Evolutionary conservation across 768 basidiomycete genomes (phyloP).

Genomic region (Podaxis sp.): DNA sequence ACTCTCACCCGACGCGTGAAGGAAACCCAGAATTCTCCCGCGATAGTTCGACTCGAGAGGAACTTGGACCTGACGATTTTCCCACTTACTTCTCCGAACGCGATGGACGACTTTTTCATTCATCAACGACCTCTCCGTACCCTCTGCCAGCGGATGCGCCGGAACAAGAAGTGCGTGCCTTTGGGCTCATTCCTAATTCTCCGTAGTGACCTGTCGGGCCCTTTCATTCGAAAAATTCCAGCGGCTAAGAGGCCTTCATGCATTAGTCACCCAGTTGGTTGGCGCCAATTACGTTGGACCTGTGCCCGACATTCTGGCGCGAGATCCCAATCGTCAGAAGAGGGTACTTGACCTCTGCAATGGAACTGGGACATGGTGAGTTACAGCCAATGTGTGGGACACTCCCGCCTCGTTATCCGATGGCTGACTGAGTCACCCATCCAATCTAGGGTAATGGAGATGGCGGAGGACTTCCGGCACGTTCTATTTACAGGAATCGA

Average conservation of each 20-base stretch:
- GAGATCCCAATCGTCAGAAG: constrained; percentile 38
- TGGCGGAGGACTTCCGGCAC: constrained; percentile 65
- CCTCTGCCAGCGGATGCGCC: constrained; percentile 70
- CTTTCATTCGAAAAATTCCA: constrained; percentile 25
- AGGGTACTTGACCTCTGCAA: constrained; percentile 75
- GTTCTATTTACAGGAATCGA: constrained; percentile 72
- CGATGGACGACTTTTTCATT: constrained; percentile 66
- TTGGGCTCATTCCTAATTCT: not conserved
- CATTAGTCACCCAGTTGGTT: constrained; percentile 46
- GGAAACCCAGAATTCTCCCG: not conserved
- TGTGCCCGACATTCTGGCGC: constrained; percentile 49
- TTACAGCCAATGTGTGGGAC: constrained; percentile 17
- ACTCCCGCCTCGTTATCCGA: constrained; percentile 19
- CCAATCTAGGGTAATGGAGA: constrained; percentile 64
- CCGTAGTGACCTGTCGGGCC: not conserved
- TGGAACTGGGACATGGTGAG: constrained; percentile 73
- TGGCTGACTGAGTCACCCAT: constrained; percentile 8
- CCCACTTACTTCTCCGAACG: constrained; percentile 59
- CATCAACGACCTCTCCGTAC: constrained; percentile 62
- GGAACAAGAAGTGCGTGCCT: constrained; percentile 61
- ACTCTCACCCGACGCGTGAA: not conserved
- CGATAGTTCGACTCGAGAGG: constrained; percentile 23
- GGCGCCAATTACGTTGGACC: constrained; percentile 63
- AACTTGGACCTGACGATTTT: constrained; percentile 54
- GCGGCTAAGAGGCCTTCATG: constrained; percentile 56